Base-by-base conservation (phyloP, 768 basidiomycete species). In the Leccinum ochraceum region DNA sequence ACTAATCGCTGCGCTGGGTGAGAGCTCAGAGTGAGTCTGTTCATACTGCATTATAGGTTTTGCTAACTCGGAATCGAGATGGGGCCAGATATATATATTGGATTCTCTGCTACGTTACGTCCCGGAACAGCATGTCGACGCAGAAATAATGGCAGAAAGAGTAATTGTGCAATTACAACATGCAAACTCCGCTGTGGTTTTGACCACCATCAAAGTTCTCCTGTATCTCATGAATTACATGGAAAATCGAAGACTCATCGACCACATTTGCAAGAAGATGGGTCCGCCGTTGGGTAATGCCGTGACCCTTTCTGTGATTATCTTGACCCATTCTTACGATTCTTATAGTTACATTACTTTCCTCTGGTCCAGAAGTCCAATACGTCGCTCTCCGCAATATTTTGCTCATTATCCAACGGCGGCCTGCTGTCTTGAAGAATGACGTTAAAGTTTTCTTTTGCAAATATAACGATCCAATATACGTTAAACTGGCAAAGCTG, bases 401-500 rank as follows among this genome's bases (percentile, higher is more conserved):
- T 71, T 82, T 98, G 53, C 83, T 99, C 53, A 97, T 99, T 72
- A 95, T 99, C 63, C 97, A 98, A 77, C 86, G 96, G 53, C 84
- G 97, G 32, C 95, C 97, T 3, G 76, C 87, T 13, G 93, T 99
- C 34, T 79, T 99, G 46, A 92, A 92, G 76, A 97, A 97, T 76
- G 97, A 98, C 71, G 96, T 99, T 70, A 94, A 94, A 68, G 95
- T 98, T 14, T 98, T 99, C 78, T 99, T 99, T 78, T 98, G 95
- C 90, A 98, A 99, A 76, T 99, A 98, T 75, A 98, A 98, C 73
- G 97, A 98, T 69, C 97, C 97, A 3, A 97, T 98, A 66, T 99
- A 98, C 73, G 94, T 98, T 73, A 98, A 99, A 74, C 82, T 99
- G 32, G 96, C 95, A 54, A 98, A 99, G 69, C 80, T 99, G 56